These are phyloP conservation scores for Penicillium robsamsonii DNA, from an alignment of 495 filamentous ascomycete species.

Conservation along the genomic window DNA sequence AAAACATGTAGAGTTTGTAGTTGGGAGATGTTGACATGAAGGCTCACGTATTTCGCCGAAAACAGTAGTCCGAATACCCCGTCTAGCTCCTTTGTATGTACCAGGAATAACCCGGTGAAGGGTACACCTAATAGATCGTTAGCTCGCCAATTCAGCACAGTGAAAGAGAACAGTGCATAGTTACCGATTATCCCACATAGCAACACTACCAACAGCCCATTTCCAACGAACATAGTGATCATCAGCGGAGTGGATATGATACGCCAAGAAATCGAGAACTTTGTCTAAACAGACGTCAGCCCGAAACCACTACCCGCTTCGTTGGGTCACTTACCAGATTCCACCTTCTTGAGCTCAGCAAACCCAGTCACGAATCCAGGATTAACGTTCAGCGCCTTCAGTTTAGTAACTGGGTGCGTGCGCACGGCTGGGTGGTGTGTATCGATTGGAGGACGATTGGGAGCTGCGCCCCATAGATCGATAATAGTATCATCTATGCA, in stretches of 20 bases:
- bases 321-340: slow-evolving; percentile 28
- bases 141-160: background rate
- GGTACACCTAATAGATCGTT: slow-evolving; percentile 27
- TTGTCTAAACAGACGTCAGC: slow-evolving; percentile 31
- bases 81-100: slow-evolving; percentile 44
- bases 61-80: slow-evolving; percentile 53
- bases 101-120: slow-evolving; percentile 54
- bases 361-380: slow-evolving; percentile 51
- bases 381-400: slow-evolving; percentile 53
- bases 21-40: background rate
- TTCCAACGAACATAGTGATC: slow-evolving; percentile 55
- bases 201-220: slow-evolving; percentile 53
- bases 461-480: slow-evolving; percentile 48
- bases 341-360: slow-evolving; percentile 54
- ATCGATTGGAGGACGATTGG: slow-evolving; percentile 51
- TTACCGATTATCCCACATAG: slow-evolving; percentile 55
- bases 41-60: slow-evolving; percentile 55
- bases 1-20: background rate
- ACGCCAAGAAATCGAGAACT: slow-evolving; percentile 49
- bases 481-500: slow-evolving; percentile 33
- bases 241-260: slow-evolving; percentile 53
- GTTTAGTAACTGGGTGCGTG: slow-evolving; percentile 54
- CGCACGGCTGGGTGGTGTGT: slow-evolving; percentile 54
- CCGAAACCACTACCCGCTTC: no score
- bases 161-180: background rate